Evolutionary conservation across 2,329 filamentous ascomycete species (phyloP).

Genomic region (Fusarium metavorans): DNA sequence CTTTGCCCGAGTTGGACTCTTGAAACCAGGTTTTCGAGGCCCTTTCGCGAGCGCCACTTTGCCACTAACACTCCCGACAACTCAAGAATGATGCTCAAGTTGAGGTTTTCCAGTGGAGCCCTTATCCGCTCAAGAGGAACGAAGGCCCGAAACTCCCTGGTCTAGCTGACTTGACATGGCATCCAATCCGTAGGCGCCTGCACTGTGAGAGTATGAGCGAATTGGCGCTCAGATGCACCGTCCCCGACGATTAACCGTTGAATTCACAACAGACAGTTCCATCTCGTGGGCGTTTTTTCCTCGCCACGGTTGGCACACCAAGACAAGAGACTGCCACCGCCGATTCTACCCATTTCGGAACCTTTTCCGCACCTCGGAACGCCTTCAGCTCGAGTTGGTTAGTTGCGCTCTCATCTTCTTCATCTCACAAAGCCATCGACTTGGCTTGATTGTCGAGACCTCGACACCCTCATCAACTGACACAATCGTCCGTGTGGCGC

Average conservation of each 20-base stretch:
- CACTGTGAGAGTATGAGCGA: not conserved
- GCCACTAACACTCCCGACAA: conserved; percentile 23
- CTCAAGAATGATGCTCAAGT: conserved; percentile 11
- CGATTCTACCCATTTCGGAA: conserved; percentile 36
- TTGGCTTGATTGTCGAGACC: not conserved
- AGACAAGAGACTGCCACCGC: conserved; percentile 8
- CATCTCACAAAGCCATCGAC: conserved; percentile 7
- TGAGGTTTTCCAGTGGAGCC: conserved; percentile 23
- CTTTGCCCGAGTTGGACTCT: conserved; percentile 17
- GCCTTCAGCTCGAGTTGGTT: not conserved
- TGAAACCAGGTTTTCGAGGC: conserved; percentile 35
- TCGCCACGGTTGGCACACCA: conserved; percentile 16
- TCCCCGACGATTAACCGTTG: conserved; percentile 34
- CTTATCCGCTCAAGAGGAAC: conserved; percentile 27
- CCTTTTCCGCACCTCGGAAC: conserved; percentile 25
- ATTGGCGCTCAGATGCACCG: conserved; percentile 3
- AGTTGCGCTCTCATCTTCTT: conserved; percentile 1
- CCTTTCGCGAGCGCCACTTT: conserved; percentile 24
- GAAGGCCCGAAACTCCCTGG: conserved; percentile 21
- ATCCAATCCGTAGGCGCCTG: not conserved
- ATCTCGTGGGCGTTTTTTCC: not conserved
- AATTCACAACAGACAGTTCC: conserved; percentile 1
- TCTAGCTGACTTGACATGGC: not conserved
- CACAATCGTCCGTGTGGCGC: conserved; percentile 7
- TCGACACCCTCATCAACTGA: not conserved